Conservation (phyloP, 441 rosid species). For the Jatropha podagrica region DNA sequence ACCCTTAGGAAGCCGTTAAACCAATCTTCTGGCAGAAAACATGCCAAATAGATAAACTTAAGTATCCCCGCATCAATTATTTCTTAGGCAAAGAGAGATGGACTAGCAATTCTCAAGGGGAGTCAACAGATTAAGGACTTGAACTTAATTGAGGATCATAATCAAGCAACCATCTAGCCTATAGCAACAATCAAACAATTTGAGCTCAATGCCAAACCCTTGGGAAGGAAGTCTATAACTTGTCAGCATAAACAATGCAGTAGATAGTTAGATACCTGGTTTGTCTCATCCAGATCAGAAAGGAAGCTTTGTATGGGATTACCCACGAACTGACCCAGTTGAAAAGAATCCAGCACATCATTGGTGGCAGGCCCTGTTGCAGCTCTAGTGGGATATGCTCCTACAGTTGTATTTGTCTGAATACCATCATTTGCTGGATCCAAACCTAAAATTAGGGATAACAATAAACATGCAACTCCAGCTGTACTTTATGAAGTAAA, state of each 20-base stretch:
- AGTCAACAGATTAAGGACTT: background rate
- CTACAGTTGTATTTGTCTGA: background rate
- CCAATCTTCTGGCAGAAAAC: background rate
- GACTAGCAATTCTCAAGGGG: background rate
- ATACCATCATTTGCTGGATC: background rate
- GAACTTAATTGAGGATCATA: too few relatives aligned
- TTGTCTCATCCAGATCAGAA: background rate
- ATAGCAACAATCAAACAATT: too few relatives aligned
- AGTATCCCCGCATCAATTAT: background rate
- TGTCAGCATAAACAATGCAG: background rate
- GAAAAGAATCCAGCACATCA: background rate
- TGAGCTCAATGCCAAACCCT: background rate
- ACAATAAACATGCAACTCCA: background rate
- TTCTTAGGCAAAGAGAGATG: background rate
- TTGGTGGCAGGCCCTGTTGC: background rate
- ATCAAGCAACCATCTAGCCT: too few relatives aligned
- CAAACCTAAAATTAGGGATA: background rate
- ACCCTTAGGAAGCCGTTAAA: background rate
- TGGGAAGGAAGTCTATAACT: background rate
- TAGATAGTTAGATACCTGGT: background rate
- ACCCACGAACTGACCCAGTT: background rate
- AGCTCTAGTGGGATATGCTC: background rate
- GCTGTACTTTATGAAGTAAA: background rate
- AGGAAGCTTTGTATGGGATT: background rate
- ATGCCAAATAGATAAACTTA: background rate